phyloP scores from a whole-genome alignment of 306 rosid species.

The Senna tora region DNA sequence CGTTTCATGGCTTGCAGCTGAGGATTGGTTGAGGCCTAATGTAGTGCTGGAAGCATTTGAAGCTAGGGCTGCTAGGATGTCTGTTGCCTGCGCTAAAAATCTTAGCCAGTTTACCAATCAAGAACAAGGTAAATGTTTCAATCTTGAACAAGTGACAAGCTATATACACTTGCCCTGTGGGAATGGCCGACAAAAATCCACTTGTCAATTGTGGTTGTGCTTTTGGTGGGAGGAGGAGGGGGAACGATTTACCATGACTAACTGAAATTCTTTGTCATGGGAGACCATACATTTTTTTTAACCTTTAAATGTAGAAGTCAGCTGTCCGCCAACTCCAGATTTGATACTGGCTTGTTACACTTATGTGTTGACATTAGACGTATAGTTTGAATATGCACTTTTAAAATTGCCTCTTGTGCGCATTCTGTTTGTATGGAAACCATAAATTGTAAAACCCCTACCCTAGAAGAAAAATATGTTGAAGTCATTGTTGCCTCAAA shows the following conservation, averaged over 20 bases:
- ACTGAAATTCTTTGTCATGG: not conserved
- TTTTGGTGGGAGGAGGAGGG: not conserved
- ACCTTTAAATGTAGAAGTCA: not conserved
- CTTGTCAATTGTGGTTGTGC: slow-evolving; percentile 9
- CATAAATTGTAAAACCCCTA: not conserved
- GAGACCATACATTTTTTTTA: not conserved
- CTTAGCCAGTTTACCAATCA: slow-evolving; percentile 67
- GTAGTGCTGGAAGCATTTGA: slow-evolving; percentile 75
- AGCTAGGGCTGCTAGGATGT: slow-evolving; percentile 88
- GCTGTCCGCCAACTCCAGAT: not conserved
- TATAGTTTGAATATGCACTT: slow-evolving; percentile 26
- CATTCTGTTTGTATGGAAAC: not conserved
- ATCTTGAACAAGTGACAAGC: slow-evolving; percentile 19
- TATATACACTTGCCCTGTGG: slow-evolving; percentile 15
- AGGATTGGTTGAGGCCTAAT: slow-evolving; percentile 88
- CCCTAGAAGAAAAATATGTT: not conserved
- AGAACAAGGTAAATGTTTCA: slow-evolving; percentile 73
- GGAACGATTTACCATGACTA: slow-evolving; percentile 2
- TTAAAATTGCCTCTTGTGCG: not conserved
- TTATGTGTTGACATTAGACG: not conserved
- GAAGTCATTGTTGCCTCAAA: slow-evolving; percentile 8
- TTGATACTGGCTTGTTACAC: not conserved
- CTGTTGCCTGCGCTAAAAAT: slow-evolving; percentile 71
- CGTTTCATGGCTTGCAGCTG: slow-evolving; percentile 59
- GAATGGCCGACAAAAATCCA: not conserved